Conservation (phyloP, 768 basidiomycete genomes). For the Psilocybe cyanescens region DNA sequence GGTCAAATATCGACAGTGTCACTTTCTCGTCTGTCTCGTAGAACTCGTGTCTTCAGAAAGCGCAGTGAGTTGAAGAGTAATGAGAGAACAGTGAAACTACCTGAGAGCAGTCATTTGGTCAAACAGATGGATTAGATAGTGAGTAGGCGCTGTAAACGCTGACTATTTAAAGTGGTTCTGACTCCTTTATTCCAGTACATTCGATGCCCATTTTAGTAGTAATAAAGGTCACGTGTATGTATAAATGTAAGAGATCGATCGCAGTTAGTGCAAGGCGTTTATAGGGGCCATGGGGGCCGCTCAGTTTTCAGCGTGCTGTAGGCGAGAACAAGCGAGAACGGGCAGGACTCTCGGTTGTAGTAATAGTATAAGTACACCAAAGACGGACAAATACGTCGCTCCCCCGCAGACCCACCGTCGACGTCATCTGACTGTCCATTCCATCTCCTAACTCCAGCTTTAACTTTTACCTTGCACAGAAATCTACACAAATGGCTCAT, state of each 20-base stretch:
- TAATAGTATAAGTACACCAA: slow-evolving; percentile 5
- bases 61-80: not conserved
- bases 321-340: too few species aligned
- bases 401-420: slow-evolving; percentile 1
- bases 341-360: too few species aligned
- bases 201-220: slow-evolving; percentile 27
- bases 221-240: slow-evolving; percentile 22
- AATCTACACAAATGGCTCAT: slow-evolving; percentile 22
- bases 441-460: not conserved
- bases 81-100: slow-evolving; percentile 22
- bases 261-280: not conserved
- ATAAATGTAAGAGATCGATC: not conserved
- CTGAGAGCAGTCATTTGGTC: slow-evolving; percentile 38
- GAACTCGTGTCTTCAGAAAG: slow-evolving; percentile 70
- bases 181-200: slow-evolving; percentile 37
- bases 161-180: slow-evolving; percentile 3
- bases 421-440: slow-evolving; percentile 23
- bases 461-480: not conserved
- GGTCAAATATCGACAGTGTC: slow-evolving; percentile 78
- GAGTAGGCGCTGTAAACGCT: not conserved
- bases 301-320: too few species aligned
- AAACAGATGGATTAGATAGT: not conserved
- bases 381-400: slow-evolving; percentile 18
- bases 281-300: not conserved
- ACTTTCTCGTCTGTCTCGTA: slow-evolving; percentile 84